Base-by-base conservation (phyloP, 306 rosid genomes). In the Rubus parviflorus region DNA sequence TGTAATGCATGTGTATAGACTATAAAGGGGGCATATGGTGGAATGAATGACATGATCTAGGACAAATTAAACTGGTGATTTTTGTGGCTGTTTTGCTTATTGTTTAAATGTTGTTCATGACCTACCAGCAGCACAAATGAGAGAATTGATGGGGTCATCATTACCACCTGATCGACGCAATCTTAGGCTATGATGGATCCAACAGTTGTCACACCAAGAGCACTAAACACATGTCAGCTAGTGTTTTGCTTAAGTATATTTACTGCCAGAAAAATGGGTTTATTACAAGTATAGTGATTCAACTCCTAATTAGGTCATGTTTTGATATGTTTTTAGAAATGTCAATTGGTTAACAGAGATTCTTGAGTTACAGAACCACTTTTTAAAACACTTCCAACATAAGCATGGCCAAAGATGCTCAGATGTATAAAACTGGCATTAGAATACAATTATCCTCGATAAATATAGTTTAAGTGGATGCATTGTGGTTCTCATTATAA, bases 121-220 rank as follows among this genome's bases (percentile, higher is more conserved):
- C 66, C 77, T 45, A 80, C 65, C 74, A 87, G 80, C 80, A 72
- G 46, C 69, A 79, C 46, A 47, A 72, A 53, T 68, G 35, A 52
- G 70, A 43, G 42, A 73, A 35, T 75, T 62, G 76, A 80, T 66
- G 79, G 81, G 84, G n/a, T 73, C 80, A 87, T 89, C 83, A 93
- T 89, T 90, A 81, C 81, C 83, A 81, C 80, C 80, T 72, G 81
- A 88, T 88, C 85, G 17, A 60, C 68, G 78, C 73, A 58, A 87
- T 87, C 89, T 79, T 46, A 41, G 30, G 78, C 54, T 61, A 88
- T 88, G 62, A 87, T 87, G 83, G 73, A 75, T 60, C 80, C 84
- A 71, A 79, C 85, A 71, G 76, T 74, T 80, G 85, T 68, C 88
- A 76, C 85, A 75, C 71, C 76, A 53, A 53, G 51, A 61, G n/a